Base-by-base conservation (phyloP, 2,329 filamentous ascomycete genomes). In the Aspergillus persii region DNA sequence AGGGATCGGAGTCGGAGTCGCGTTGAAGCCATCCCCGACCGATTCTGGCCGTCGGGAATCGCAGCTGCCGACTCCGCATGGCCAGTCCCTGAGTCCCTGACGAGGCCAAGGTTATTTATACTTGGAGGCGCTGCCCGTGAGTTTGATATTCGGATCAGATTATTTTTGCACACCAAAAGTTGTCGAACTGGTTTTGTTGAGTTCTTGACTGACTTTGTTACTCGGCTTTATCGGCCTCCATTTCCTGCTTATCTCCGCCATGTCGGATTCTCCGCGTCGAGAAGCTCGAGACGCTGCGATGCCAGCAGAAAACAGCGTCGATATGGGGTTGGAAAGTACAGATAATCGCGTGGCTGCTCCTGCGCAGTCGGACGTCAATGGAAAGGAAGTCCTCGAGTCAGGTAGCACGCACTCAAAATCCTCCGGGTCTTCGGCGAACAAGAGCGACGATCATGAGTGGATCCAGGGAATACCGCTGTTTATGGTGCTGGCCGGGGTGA, bases 401-500 rank as follows among this genome's bases (percentile, higher is more conserved):
- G 49, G 27, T 5, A 50, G 30, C 49, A 50, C 44, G 18, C 18
- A 47, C 44, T 47, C 44, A 8, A 47, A 26, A 47, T 47, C 23
- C 3, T 8, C 26, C 4, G 33, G 9, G 8, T 47, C 44, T 0
- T 47, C 44, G 18, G 5, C 36, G 18, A 5, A 12, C 15, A 47
- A 47, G 50, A 54, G 31, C 23, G 56, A 50, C 30, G 30, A 48
- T 2, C 44, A 47, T 27, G 54, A 63, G 12, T 67, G 65, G 57
- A 53, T 70, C 9, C 53, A 52, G 7, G 68, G 68, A 8, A 47
- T 61, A 11, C 49, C 53, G 30, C 60, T 69, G 3, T 39, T 61
- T 23, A 61, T 66, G 52, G 63, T 74, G n/a, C 66, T 79, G 18
- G 59, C 61, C 5, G 71, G 71, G 2, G 66, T 83, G 12, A 80